phyloP scores from a whole-genome alignment of 306 rosid species.

The Prosopis cineraria region DNA sequence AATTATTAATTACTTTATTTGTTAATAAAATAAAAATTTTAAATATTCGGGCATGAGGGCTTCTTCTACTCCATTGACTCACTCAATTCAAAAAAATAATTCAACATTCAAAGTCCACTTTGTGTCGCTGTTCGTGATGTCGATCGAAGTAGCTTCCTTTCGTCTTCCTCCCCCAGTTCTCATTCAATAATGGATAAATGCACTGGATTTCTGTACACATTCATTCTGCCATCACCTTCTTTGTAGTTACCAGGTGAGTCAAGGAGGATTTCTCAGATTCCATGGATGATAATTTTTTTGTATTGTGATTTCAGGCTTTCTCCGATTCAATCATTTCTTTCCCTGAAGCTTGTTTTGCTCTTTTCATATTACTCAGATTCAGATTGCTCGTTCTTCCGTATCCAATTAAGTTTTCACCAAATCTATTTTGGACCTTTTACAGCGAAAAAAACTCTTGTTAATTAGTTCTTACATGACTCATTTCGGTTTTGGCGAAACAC shows the following conservation, averaged over 20 bases:
- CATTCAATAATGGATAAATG: not conserved
- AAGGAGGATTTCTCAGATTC: too few species aligned
- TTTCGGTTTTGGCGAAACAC: slow-evolving; percentile 41
- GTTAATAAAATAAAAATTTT: too few species aligned
- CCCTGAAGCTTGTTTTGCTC: not conserved
- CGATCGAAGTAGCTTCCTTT: not conserved
- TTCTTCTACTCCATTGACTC: not conserved
- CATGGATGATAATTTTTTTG: not conserved
- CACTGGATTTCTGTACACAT: not conserved
- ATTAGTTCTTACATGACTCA: slow-evolving; percentile 56
- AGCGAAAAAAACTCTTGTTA: too few species aligned
- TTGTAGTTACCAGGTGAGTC: not conserved
- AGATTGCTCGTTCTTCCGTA: too few species aligned
- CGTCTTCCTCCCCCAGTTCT: not conserved
- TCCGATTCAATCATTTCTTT: not conserved
- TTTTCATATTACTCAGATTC: too few species aligned
- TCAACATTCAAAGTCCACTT: not conserved
- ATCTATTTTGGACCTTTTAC: too few species aligned
- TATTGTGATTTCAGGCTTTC: not conserved
- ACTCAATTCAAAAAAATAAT: too few species aligned
- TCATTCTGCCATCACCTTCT: not conserved
- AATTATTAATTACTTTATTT: too few species aligned
- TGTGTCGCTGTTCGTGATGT: not conserved
- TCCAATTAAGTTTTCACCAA: too few species aligned
- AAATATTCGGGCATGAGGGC: not conserved